These are phyloP conservation scores for Cnidoscolus chayamansa DNA, from an alignment of 441 rosid species.

Conservation along the genomic window DNA sequence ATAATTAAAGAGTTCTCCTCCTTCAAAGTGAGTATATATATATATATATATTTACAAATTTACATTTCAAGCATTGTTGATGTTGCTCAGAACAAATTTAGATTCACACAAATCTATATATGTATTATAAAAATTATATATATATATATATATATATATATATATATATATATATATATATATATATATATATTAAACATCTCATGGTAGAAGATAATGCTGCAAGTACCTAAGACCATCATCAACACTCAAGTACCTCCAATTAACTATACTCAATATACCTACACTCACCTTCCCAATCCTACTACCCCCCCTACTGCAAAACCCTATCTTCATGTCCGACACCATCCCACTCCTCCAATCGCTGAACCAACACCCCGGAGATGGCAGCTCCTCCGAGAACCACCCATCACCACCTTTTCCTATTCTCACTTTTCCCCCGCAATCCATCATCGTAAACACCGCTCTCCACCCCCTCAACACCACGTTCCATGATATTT, in stretches of 20 bases:
- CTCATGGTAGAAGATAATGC: slow-evolving; percentile 39
- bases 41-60: too few relatives aligned
- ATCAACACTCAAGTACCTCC: slow-evolving; percentile 46
- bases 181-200: too few relatives aligned
- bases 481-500: slow-evolving; percentile 42
- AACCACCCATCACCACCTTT: slow-evolving; percentile 35
- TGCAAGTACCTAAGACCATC: slow-evolving; percentile 49
- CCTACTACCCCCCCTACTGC: not conserved
- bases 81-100: too few relatives aligned
- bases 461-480: slow-evolving; percentile 34
- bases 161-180: too few relatives aligned
- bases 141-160: too few relatives aligned
- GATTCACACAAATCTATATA: too few relatives aligned
- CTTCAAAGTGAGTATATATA: too few relatives aligned
- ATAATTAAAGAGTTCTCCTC: too few relatives aligned
- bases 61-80: too few relatives aligned
- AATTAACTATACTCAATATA: slow-evolving; percentile 34
- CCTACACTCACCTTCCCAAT: slow-evolving; percentile 40
- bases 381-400: slow-evolving; percentile 43
- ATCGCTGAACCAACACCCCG: slow-evolving; percentile 34
- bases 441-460: slow-evolving; percentile 42
- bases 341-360: slow-evolving; percentile 31
- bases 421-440: slow-evolving; percentile 19
- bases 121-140: too few relatives aligned
- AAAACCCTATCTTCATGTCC: slow-evolving; percentile 38